Base-by-base conservation (phyloP, 2,329 filamentous ascomycete genomes). In the Calonectria montana region DNA sequence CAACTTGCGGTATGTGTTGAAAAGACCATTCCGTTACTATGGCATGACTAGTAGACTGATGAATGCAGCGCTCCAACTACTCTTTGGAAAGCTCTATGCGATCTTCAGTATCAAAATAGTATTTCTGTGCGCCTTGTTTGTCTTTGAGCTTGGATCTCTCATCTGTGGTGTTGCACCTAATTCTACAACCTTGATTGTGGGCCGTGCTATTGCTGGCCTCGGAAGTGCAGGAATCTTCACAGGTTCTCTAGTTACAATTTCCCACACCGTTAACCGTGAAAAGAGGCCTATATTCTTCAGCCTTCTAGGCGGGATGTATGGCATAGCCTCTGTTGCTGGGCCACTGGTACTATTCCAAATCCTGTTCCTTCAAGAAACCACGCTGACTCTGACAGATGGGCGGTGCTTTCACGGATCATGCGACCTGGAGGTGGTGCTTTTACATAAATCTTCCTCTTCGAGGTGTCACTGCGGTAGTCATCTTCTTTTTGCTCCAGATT, bases 101-200 rank as follows among this genome's bases (percentile, higher is more conserved):
- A 88, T 87, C 78, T 90, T 89, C 74, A 80, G 84, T 18, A 82
- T 89, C 73, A 86, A 85, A 75, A 83, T 81, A 67, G 83, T 83
- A 3, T 91, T 87, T 75, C 81, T 90, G 7, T 43, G 76, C n/a
- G 80, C 82, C 7, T 82, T 91, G 31, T 70, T 84, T 62, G 81
- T 90, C 62, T 89, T 91, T 65, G 88, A 89, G 74, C 61, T 89
- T 2, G 88, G 89, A 23, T 86, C 83, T 29, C 76, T 88, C n/a
- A 82, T 91, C 66, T 90, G 88, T 75, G 81, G 76, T 47, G 81
- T 87, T 72, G 70, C 84, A 73, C 84, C 84, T 63, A 83, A 83
- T 71, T 84, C 86, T 39, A 83, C 82, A 16, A 80, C 86, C 37
- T 84, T 88, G 23, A 86, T 89, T 65, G 84, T 86, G 77, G 87